Base-by-base conservation (phyloP, 257 asterid genomes). In the Cordia subcordata region DNA sequence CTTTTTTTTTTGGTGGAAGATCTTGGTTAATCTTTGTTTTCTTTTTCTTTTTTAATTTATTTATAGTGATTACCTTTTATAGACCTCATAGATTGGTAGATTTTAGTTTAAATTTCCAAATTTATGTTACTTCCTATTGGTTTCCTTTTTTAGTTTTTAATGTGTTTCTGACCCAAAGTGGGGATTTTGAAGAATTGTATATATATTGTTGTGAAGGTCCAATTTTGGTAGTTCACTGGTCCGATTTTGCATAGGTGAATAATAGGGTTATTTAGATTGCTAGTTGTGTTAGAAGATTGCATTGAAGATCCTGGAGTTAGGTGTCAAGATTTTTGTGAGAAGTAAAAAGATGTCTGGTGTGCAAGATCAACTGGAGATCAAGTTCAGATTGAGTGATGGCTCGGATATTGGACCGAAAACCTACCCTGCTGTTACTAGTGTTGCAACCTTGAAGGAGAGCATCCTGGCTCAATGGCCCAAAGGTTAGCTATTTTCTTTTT, bases 381-480 rank as follows among this genome's bases (percentile, higher is more conserved):
- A 80, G 84, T 90, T 90, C 71, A 78, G 96, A 78, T 67, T 90
- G 85, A 81, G 66, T 46, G 96, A 90, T 78, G 96, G 97, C 65
- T 67, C 96, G 1, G 96, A 90, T 61, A 90, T 90, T 10, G 96
- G 97, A 50, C 96, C 96, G 8, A 85, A 71, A 72, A 80, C 74
- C 60, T 90, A 78, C 27, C 82, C 95, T 1, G 72, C 65, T 46
- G 81, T 95, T 33, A 76, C 94, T n/a, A 87, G 80, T 72, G 81
- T 90, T 40, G 78, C 83, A 13, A 80, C 79, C 65, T 85, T 90
- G 86, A 90, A 90, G 79, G 97, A 85, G 79, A 87, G 75, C 69
- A 75, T 90, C 62, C 78, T 87, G 60, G 81, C 96, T 73, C 94
- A 81, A 54, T 87, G 96, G 97, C 97, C 97, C 63, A 83, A 85